phyloP scores from a whole-genome alignment of 495 filamentous ascomycete species.

The Mytilinidion resinicola region DNA sequence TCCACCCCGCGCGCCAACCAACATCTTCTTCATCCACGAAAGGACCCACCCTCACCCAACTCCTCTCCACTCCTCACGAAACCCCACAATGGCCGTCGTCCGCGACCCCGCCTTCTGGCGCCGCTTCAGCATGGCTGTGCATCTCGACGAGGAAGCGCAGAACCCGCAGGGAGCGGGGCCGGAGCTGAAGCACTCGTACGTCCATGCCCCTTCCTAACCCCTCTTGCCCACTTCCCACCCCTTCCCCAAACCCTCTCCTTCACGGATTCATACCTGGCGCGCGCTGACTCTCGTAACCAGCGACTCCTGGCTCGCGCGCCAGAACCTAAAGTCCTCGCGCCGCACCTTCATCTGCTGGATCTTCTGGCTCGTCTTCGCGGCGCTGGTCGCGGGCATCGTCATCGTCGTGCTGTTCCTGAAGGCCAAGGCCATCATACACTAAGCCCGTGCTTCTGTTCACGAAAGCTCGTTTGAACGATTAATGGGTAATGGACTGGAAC shows the following conservation, averaged over 20 bases:
- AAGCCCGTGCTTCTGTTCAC: not conserved
- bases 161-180: conserved; percentile 14
- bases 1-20: not conserved
- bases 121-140: conserved; percentile 55
- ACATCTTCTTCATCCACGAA: too few species aligned
- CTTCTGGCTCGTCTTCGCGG: conserved; percentile 37
- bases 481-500: not conserved
- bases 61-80: not conserved
- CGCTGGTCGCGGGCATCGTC: conserved; percentile 36
- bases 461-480: not conserved
- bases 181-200: conserved; percentile 38
- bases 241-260: conserved; percentile 4
- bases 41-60: conserved; percentile 26
- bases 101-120: conserved; percentile 59
- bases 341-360: conserved; percentile 36
- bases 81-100: conserved; percentile 37
- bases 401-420: conserved; percentile 34
- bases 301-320: conserved; percentile 39
- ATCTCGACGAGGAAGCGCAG: conserved; percentile 36
- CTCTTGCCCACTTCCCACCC: conserved; percentile 8
- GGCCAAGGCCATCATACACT: conserved; percentile 19
- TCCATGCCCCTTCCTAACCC: conserved; percentile 9
- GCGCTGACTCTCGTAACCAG: conserved; percentile 29
- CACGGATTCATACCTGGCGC: conserved; percentile 3
- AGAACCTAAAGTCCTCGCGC: conserved; percentile 33